Conservation (phyloP, 495 filamentous ascomycete species). For the Penicillium coprophilum region DNA sequence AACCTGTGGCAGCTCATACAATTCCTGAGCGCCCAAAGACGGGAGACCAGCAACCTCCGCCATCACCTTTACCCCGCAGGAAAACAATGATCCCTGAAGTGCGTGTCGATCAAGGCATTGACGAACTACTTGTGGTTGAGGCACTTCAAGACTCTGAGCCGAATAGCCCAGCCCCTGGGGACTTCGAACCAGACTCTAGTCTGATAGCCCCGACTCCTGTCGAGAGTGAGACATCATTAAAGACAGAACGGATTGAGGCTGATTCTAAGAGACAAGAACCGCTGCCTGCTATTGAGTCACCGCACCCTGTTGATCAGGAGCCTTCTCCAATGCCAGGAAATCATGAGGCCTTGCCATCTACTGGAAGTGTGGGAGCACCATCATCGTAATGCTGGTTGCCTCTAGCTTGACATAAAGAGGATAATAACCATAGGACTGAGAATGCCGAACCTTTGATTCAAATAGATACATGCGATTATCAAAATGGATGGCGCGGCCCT, state of each 20-base stretch:
- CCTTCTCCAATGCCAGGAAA: slow-evolving; percentile 8
- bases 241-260: neutral
- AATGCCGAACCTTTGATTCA: neutral
- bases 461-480: neutral
- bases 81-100: slow-evolving; percentile 36
- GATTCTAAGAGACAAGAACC: slow-evolving; percentile 9
- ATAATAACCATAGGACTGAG: neutral
- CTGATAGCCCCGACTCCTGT: slow-evolving; percentile 2
- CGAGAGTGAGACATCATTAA: slow-evolving; percentile 15
- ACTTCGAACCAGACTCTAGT: slow-evolving; percentile 22
- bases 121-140: slow-evolving; percentile 52
- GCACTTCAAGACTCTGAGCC: slow-evolving; percentile 54
- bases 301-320: slow-evolving; percentile 14
- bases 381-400: slow-evolving; percentile 7
- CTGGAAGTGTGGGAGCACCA: slow-evolving; percentile 6
- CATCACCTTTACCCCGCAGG: slow-evolving; percentile 36
- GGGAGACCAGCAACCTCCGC: slow-evolving; percentile 24
- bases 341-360: slow-evolving; percentile 7
- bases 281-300: slow-evolving; percentile 7
- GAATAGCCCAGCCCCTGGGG: slow-evolving; percentile 43
- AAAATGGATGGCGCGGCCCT: neutral
- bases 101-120: slow-evolving; percentile 20
- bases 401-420: neutral
- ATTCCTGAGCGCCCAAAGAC: slow-evolving; percentile 32
- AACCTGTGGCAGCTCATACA: slow-evolving; percentile 50